Evolutionary conservation across 768 basidiomycete species (phyloP), one percentile per base, ranked within the genome.

Genomic region (Boletus pseudopeckii): DNA sequence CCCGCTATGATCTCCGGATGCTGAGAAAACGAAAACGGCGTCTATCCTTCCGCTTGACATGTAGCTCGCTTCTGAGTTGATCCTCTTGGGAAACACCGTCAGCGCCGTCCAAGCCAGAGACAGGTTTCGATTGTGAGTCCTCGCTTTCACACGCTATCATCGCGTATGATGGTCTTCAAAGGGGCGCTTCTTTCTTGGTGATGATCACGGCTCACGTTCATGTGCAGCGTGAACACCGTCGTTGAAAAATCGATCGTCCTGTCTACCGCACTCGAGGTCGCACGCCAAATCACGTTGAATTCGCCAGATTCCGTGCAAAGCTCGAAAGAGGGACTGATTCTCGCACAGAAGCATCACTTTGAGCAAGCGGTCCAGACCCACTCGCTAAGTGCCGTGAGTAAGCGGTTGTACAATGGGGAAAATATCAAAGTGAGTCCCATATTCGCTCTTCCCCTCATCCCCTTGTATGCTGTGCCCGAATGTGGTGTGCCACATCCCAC

Each of bases 231-330:
- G 44, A 93, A 92, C 69, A 64, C 72, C 48, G 77, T 92, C 10
- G 88, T 89, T 2, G 79, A 83, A 10, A 66, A 74, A 36, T 55
- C 66, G 34, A 60, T 73, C 0, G 80, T 91, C 2, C 61, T 92
- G 11, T 58, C 79, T 7, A 75, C 82, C 8, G 90, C 91, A 3
- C 68, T 92, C 28, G 71, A 73, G 4, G 68, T 83, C 52, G 90
- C 92, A 3, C 70, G 75, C 48, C 72, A 79, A 50, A 83, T 92
- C 56, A 70, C 70, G 15, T 63, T 65, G 22, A 88, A 88, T 60
- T 90, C 88, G 1, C 92, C 91, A 0, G 92, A 92, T 66, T 77
- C 90, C 0, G 84, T 92, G 1, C 86, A 88, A 59, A 77, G 80
- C 43, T 86, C 89, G 3, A 94, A 92, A 66, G 74, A 77, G n/a